These are phyloP conservation scores for Pseudotsuga menziesii DNA, from an alignment of 75 land plant genomes.

Conservation along the genomic window DNA sequence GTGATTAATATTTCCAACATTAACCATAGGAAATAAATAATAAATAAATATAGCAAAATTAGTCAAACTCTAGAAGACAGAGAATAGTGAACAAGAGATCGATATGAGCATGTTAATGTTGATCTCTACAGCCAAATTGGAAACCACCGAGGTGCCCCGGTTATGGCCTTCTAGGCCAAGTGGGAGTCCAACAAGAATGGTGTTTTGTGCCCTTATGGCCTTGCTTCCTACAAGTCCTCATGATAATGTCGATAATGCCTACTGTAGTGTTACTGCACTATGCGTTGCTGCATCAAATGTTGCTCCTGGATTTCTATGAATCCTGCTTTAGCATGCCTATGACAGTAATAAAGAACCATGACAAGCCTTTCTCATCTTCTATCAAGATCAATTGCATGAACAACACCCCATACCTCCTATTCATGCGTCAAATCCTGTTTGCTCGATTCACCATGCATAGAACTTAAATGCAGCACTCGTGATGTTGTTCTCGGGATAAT, in stretches of 20 bases:
- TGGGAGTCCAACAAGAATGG: constrained; percentile 27
- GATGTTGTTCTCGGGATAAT: constrained; percentile 30
- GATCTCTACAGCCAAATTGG: no score
- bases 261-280: constrained; percentile 43
- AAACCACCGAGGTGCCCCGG: constrained; percentile 85
- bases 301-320: no score
- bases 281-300: constrained; percentile 70
- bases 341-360: constrained; percentile 81
- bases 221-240: constrained; percentile 50
- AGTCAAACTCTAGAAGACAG: not conserved
- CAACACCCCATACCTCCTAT: constrained; percentile 70
- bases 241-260: no score
- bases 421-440: constrained; percentile 47
- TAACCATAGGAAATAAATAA: constrained; percentile 7
- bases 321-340: constrained; percentile 62
- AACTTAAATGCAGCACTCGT: constrained; percentile 52
- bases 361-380: no score
- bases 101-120: constrained; percentile 26
- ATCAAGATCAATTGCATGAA: constrained; percentile 51
- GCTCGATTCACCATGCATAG: constrained; percentile 40
- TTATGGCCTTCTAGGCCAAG: constrained; percentile 33
- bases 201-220: constrained; percentile 87
- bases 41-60: not conserved
- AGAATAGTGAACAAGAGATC: constrained; percentile 28
- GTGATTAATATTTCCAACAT: no score